These are phyloP conservation scores for Bondarzewia mesenterica DNA, from an alignment of 1,284 basidiomycete species.

Conservation along the genomic window DNA sequence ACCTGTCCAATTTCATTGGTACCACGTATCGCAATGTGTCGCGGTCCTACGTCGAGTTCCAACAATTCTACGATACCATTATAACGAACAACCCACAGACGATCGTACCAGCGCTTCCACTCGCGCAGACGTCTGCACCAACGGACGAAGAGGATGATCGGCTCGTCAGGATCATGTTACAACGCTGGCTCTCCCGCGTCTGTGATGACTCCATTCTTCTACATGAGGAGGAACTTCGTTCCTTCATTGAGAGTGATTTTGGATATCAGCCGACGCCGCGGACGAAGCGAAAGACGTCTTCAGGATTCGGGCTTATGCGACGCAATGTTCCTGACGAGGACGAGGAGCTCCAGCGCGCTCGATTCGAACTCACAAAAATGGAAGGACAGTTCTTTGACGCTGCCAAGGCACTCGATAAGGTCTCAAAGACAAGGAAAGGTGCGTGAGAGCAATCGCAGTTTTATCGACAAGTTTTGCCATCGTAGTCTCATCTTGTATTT, in stretches of 20 bases:
- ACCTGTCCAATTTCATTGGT: conserved; percentile 84
- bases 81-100: conserved; percentile 83
- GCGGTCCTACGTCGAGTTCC: conserved; percentile 86
- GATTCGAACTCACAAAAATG: conserved; percentile 83
- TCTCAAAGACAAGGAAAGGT: conserved; percentile 78
- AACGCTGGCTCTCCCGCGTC: conserved; percentile 85
- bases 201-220: conserved; percentile 84
- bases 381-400: conserved; percentile 87
- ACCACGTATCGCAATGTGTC: conserved; percentile 86
- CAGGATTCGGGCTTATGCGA: conserved; percentile 62
- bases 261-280: conserved; percentile 81
- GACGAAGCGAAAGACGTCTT: conserved; percentile 59
- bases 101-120: conserved; percentile 84
- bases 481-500: background rate
- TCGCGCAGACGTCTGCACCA: conserved; percentile 87
- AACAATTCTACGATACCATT: conserved; percentile 84
- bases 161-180: conserved; percentile 85
- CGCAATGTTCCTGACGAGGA: conserved; percentile 76
- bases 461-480: background rate
- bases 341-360: conserved; percentile 79
- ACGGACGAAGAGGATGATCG: conserved; percentile 96
- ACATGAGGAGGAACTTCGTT: conserved; percentile 83
- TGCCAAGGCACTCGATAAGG: conserved; percentile 79
- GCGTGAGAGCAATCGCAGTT: conserved; percentile 15
- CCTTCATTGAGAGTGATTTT: conserved; percentile 93